phyloP scores from a whole-genome alignment of 495 filamentous ascomycete genomes.

The Tuber indicum region DNA sequence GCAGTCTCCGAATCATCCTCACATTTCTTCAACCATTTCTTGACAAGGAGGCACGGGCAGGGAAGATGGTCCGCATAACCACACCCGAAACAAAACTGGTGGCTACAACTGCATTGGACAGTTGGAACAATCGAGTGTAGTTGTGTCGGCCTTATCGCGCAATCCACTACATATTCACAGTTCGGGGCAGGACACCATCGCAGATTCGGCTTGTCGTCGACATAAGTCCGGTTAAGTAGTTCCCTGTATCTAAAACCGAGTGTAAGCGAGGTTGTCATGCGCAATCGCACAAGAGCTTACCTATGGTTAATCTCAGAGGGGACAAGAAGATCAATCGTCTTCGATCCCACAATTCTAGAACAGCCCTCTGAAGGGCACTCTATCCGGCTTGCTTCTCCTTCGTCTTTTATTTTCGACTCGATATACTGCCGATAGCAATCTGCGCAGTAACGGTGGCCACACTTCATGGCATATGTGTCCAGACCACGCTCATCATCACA shows the following conservation, averaged over 20 bases:
- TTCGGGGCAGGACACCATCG: conserved; percentile 98
- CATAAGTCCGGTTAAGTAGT: conserved; percentile 85
- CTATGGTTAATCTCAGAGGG: conserved; percentile 62
- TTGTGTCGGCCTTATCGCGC: conserved; percentile 75
- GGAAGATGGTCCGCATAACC: conserved; percentile 87
- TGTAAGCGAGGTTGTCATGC: conserved; percentile 12
- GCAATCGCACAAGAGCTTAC: conserved; percentile 43
- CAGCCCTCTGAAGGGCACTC: conserved; percentile 85
- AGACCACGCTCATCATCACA: conserved; percentile 77
- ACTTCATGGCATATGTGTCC: conserved; percentile 91
- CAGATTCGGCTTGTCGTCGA: conserved; percentile 88
- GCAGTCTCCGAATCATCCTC: conserved; percentile 97
- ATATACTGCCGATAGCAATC: conserved; percentile 91
- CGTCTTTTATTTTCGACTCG: conserved; percentile 81
- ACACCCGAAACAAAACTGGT: conserved; percentile 95
- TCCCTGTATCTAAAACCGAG: conserved; percentile 59
- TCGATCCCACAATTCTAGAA: conserved; percentile 83
- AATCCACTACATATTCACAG: conserved; percentile 87
- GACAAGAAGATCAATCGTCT: conserved; percentile 76
- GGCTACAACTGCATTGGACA: conserved; percentile 72
- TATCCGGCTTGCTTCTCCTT: conserved; percentile 90
- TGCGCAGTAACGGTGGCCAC: conserved; percentile 90
- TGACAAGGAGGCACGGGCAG: conserved; percentile 82
- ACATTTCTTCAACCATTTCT: conserved; percentile 96
- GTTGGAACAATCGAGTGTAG: conserved; percentile 79